Evolutionary conservation across 495 filamentous ascomycete genomes (phyloP), one percentile per base, ranked within the genome.

Genomic region (Amphirosellinia nigrospora): DNA sequence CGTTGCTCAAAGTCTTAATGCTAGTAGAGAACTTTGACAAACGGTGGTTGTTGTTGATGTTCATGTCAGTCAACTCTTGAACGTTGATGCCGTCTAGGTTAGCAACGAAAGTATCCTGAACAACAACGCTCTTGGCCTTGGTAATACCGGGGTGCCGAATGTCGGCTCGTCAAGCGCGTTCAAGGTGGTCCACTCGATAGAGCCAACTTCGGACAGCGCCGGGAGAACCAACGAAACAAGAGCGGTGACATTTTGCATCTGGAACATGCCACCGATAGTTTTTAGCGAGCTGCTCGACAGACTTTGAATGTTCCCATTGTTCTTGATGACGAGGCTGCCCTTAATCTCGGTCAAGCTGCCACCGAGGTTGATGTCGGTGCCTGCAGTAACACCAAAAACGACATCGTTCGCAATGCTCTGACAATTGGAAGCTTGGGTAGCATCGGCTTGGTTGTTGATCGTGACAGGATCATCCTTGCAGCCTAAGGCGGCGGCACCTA

Each of bases 61-160:
- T 82, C 78, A 96, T 86, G 52, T 77, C 82, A 23, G 81, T 82
- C 34, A 91, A 85, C 32, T 81, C 84, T 61, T 85, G 73, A 68
- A 98, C 83, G 77, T 92, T 89, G 79, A 99, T 91, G 79, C 93
- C 93, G 70, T 90, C 80, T 43, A 99, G 86, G 70, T 81, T 86
- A 76, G 78, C 84, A 70, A 98, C 86, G 77, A 88, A 85, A 64
- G 96, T 98, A 83, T 98, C 94, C 77, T 88, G 86, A 80, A 99
- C 94, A 41, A 79, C 77, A 61, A 98, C 85, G 52, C 82, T 85
- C 46, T 80, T 78, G 43, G 91, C 93, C 77, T 90, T 77, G 34
- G 84, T 86, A 70, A 95, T 81, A 79, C 88, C 88, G 38, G 80
- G 76, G 36, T 74, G 45, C 83, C 84, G 82, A 99, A 95, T 19